A percentile compares a stretch with the other conserved stretches of the same genome.
phyloP scores from a whole-genome alignment of 148 eudicot species.

The Cornus florida region DNA sequence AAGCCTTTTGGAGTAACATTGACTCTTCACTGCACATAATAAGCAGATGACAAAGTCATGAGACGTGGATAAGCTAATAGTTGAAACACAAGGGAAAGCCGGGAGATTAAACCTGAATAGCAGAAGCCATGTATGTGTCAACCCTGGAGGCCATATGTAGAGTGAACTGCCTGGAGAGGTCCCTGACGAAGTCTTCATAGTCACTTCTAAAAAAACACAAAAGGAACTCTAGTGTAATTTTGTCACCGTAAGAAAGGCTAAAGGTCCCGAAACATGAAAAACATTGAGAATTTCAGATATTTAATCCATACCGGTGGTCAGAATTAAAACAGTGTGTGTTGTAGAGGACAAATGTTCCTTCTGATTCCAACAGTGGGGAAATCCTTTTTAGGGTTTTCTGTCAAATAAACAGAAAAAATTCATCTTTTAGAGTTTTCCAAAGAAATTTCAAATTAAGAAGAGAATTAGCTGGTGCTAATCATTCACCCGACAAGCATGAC shows the following conservation, averaged over 20 bases:
- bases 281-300: background rate
- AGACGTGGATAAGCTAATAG: background rate
- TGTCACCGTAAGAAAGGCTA: conserved; percentile 1
- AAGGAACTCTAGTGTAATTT: conserved; percentile 1
- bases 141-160: conserved; percentile 70
- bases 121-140: conserved; percentile 79
- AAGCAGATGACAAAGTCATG: background rate
- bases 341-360: conserved; percentile 53
- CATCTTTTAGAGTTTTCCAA: background rate
- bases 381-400: conserved; percentile 74
- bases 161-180: conserved; percentile 59
- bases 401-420: conserved; percentile 17
- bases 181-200: conserved; percentile 93
- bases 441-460: background rate
- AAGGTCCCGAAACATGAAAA: background rate
- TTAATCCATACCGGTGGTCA: conserved; percentile 64
- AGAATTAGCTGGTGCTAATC: background rate
- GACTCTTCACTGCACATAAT: background rate
- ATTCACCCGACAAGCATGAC: conserved; percentile 89
- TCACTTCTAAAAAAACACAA: conserved; percentile 58
- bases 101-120: conserved; percentile 64
- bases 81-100: background rate
- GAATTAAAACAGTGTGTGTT: conserved; percentile 65
- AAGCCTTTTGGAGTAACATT: background rate
- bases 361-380: conserved; percentile 63